Evolutionary conservation across 176 grass and related monocot species (phyloP), one percentile per base, ranked within the genome.

Genomic region (Bonia amplexicaulis): DNA sequence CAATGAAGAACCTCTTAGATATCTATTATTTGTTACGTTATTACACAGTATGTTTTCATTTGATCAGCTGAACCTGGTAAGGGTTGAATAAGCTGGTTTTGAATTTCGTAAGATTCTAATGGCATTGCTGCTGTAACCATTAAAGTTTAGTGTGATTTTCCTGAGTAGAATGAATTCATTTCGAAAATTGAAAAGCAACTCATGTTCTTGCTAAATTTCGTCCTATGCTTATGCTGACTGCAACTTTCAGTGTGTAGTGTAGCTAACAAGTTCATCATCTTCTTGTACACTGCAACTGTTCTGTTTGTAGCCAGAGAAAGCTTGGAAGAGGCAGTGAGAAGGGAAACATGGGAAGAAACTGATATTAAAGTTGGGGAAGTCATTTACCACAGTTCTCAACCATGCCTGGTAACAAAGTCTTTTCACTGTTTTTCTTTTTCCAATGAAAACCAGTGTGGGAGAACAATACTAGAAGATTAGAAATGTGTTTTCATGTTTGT

Each of bases 291-390:
- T 90, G 13, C 60, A 71, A 71, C 42, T 68, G 0, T 27, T 79
- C 23, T 92, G 26, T 82, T 86, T 76, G 71, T 94, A 98, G 93
- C 96, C 96, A 92, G 96, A 78, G 96, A 98, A 78, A 92, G 86
- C 84, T 82, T 98, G 77, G 96, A 98, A 92, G 96, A 98, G 83
- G 96, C 93, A 31, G 96, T 98, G 75, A 95, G 93, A 93, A 89
- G 93, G 88, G 96, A 98, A 92, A 98, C 96, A 13, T 92, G 59
- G 76, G 96, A 98, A 89, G 93, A 98, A 79, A 93, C 96, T 61
- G 88, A 91, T 87, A 86, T 98, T 69, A 87, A 98, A 90, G 91
- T 98, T 69, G 96, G 89, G n/a, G 80, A 98, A 79, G 91, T 95
- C 76, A 81, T 93, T 78, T 98, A 98, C 77, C 91, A 95, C 82